These are phyloP conservation scores for Scolecobasidium constrictum DNA, from an alignment of 2,329 filamentous ascomycete genomes.

Conservation along the genomic window DNA sequence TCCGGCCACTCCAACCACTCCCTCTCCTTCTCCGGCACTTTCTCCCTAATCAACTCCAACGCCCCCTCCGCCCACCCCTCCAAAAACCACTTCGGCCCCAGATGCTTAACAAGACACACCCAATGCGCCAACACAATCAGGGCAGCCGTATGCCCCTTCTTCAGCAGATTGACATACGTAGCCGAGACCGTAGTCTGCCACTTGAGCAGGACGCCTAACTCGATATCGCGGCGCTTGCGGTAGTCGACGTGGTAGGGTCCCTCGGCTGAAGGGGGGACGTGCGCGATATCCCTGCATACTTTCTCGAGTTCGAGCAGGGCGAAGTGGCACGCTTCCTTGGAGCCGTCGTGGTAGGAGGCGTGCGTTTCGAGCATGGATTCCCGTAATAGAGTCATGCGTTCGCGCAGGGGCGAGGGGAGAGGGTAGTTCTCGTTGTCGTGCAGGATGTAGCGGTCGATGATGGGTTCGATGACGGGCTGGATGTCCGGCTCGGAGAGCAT, in stretches of 20 bases:
- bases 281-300: background rate
- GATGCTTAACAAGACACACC: background rate
- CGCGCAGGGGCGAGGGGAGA: background rate
- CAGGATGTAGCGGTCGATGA: background rate
- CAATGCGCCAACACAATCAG: slow-evolving; percentile 4
- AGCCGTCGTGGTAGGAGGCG: background rate
- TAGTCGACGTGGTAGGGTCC: background rate
- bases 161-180: background rate
- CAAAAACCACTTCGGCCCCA: slow-evolving; percentile 3
- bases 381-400: background rate
- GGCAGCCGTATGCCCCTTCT: slow-evolving; percentile 2
- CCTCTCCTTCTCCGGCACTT: background rate
- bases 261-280: background rate
- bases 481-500: background rate
- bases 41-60: background rate
- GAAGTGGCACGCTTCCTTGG: background rate
- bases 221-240: background rate
- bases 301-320: background rate
- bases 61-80: slow-evolving; percentile 3
- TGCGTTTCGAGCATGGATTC: background rate
- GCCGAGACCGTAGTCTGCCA: slow-evolving; percentile 1
- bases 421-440: background rate
- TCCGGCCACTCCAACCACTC: slow-evolving; percentile 5
- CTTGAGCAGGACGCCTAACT: slow-evolving; percentile 2
- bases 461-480: background rate